These are phyloP conservation scores for Mycena venus DNA, from an alignment of 768 basidiomycete species.

Conservation along the genomic window DNA sequence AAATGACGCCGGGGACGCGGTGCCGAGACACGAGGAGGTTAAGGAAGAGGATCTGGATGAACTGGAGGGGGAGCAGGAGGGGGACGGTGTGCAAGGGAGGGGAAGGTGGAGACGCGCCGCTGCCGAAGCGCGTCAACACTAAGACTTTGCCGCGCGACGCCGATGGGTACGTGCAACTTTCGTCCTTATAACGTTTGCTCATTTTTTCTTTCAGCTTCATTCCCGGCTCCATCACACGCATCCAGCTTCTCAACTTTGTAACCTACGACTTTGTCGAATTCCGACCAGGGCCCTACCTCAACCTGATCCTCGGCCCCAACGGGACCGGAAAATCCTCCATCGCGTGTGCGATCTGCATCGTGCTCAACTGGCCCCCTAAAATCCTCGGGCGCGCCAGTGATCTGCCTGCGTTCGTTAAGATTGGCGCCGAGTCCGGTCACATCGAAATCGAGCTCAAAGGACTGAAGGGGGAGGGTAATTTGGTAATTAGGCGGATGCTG, in stretches of 20 bases:
- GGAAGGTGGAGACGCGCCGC: too few species aligned
- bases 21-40: slow-evolving; percentile 46
- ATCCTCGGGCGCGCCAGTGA: slow-evolving; percentile 88
- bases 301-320: slow-evolving; percentile 98
- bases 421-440: slow-evolving; percentile 75
- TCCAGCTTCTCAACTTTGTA: slow-evolving; percentile 90
- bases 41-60: neutral
- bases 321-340: slow-evolving; percentile 97
- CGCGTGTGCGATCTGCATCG: slow-evolving; percentile 93
- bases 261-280: slow-evolving; percentile 97
- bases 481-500: slow-evolving; percentile 81
- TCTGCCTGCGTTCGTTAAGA: slow-evolving; percentile 86
- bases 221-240: slow-evolving; percentile 92
- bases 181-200: neutral
- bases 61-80: neutral
- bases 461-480: slow-evolving; percentile 75
- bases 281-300: slow-evolving; percentile 88
- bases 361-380: slow-evolving; percentile 71
- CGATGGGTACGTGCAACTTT: slow-evolving; percentile 68
- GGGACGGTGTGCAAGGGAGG: too few species aligned
- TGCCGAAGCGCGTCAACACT: slow-evolving; percentile 60
- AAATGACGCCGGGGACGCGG: slow-evolving; percentile 73
- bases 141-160: slow-evolving; percentile 77
- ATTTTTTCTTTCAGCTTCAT: slow-evolving; percentile 73
- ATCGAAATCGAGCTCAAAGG: slow-evolving; percentile 95